Evolutionary conservation across 1,284 basidiomycete genomes (phyloP).

Genomic region (Crucibulum cyathiforme): DNA sequence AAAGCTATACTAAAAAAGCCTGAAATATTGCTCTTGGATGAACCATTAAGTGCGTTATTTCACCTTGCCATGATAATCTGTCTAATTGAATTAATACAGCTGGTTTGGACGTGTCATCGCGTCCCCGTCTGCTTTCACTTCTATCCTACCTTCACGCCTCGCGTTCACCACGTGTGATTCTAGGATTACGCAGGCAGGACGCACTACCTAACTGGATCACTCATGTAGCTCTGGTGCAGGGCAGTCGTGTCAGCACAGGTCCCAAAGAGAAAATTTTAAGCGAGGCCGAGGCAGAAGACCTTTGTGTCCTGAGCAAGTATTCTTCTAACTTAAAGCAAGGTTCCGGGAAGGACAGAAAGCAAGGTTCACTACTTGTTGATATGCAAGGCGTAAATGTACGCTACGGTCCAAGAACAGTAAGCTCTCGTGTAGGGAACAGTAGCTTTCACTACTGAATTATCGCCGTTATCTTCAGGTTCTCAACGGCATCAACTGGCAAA

Average conservation of each 20-base stretch:
- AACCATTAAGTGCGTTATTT: constrained; percentile 73
- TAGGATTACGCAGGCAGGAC: constrained; percentile 85
- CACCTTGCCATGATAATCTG: constrained; percentile 3
- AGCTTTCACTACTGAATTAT: not conserved
- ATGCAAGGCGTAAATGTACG: constrained; percentile 74
- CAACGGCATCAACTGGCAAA: constrained; percentile 78
- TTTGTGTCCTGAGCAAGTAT: not conserved
- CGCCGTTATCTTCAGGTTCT: constrained; percentile 70
- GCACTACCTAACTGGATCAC: constrained; percentile 85
- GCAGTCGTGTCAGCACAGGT: constrained; percentile 47
- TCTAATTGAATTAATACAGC: constrained; percentile 48
- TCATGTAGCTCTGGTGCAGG: constrained; percentile 70
- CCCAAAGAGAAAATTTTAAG: not conserved
- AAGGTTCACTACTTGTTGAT: constrained; percentile 55
- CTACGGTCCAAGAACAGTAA: constrained; percentile 70
- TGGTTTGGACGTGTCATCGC: constrained; percentile 70
- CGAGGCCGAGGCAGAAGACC: not conserved
- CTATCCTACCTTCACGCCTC: constrained; percentile 65
- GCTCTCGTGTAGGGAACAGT: constrained; percentile 3
- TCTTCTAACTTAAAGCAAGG: not conserved
- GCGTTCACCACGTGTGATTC: constrained; percentile 66
- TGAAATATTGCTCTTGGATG: constrained; percentile 80
- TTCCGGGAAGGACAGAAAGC: not conserved
- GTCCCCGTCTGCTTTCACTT: constrained; percentile 62
- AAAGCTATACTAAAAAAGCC: constrained; percentile 78